Evolutionary conservation across 352 stramenopile species (phyloP).

Genomic region (Globisporangium megalacanthum): DNA sequence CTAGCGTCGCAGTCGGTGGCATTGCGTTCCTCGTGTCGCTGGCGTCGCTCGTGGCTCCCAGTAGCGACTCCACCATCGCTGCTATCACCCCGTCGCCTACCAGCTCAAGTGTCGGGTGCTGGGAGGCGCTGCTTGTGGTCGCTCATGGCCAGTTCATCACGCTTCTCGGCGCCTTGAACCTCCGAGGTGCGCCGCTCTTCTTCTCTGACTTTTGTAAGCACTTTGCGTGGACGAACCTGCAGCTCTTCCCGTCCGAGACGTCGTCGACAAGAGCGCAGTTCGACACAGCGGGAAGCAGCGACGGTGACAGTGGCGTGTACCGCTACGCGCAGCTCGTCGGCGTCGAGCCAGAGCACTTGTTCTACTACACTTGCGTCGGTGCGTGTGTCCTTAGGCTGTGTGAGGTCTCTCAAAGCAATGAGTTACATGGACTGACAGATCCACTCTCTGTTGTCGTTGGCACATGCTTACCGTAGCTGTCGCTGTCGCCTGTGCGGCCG

Average conservation of each 20-base stretch:
- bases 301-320: conserved; percentile 15
- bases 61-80: conserved; percentile 5
- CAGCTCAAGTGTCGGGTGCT: conserved; percentile 15
- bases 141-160: conserved; percentile 49
- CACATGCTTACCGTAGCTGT: conserved; percentile 9
- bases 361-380: conserved; percentile 44
- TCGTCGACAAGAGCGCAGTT: neutral
- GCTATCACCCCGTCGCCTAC: conserved; percentile 3
- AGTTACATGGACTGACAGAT: neutral
- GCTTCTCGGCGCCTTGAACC: conserved; percentile 31
- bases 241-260: conserved; percentile 19
- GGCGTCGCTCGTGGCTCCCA: conserved; percentile 5
- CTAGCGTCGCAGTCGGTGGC: conserved; percentile 25
- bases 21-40: conserved; percentile 18
- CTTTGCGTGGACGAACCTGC: conserved; percentile 52
- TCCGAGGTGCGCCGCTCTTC: conserved; percentile 34
- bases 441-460: no score
- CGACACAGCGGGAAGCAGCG: neutral
- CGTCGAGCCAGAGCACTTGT: conserved; percentile 32
- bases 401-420: neutral
- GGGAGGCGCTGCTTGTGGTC: conserved; percentile 35
- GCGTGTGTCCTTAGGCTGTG: neutral
- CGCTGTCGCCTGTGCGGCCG: conserved; percentile 14
- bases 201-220: conserved; percentile 40
- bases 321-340: conserved; percentile 35